Percentiles rank a stretch among this genome's conserved stretches.
phyloP scores from a whole-genome alignment of 1,139 yeast genomes.

The Zygosaccharomyces pseudobailii region DNA sequence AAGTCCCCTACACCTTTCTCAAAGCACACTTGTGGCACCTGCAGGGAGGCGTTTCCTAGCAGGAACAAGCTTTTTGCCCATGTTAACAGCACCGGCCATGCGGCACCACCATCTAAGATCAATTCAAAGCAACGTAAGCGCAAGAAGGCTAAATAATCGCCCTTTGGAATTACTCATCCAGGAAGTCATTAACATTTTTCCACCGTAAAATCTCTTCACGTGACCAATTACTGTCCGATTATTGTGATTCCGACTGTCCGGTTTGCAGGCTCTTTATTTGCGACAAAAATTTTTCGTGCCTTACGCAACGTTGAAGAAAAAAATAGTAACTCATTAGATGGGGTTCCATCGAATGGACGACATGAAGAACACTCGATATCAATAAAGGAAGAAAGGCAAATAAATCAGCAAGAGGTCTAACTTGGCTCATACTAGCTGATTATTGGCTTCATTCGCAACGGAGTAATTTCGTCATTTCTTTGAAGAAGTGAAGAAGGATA shows the following conservation, averaged over 20 bases:
- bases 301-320: neutral
- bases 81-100: slow-evolving; percentile 68
- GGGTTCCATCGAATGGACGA: neutral
- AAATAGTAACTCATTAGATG: neutral
- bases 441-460: neutral
- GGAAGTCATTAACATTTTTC: neutral
- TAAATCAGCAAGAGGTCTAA: neutral
- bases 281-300: neutral
- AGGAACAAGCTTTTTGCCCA: slow-evolving; percentile 78
- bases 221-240: neutral
- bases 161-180: neutral
- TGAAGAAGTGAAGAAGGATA: neutral
- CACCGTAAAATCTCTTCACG: neutral
- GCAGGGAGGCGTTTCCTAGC: slow-evolving; percentile 54
- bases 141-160: slow-evolving; percentile 11
- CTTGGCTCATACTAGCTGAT: neutral
- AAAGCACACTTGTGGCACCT: slow-evolving; percentile 49
- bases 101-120: slow-evolving; percentile 43
- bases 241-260: neutral
- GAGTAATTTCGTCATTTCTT: neutral
- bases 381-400: neutral
- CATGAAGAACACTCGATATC: neutral
- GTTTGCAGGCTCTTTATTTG: neutral
- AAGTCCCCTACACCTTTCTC: slow-evolving; percentile 1
- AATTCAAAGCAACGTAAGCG: slow-evolving; percentile 27